phyloP scores from a whole-genome alignment of 2,329 filamentous ascomycete genomes.

The Colletotrichum sp. region DNA sequence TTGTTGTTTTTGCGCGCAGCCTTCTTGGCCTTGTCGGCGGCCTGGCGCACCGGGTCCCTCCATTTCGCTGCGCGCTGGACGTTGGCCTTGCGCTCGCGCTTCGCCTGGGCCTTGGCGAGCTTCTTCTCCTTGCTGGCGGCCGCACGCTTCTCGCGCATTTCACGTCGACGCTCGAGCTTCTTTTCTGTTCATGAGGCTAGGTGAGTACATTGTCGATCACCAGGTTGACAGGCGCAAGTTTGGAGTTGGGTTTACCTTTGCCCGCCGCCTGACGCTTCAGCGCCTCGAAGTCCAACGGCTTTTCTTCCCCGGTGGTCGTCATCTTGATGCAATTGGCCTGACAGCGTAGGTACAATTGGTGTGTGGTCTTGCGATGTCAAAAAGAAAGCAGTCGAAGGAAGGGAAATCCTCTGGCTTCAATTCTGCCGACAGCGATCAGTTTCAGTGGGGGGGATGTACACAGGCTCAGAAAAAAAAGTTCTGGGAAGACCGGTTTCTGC shows the following conservation, averaged over 20 bases:
- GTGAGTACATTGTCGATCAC: not conserved
- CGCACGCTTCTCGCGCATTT: constrained; percentile 28
- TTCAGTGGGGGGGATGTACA: constrained; percentile 3
- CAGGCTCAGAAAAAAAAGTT: constrained; percentile 13
- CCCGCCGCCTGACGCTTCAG: constrained; percentile 1
- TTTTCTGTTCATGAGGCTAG: constrained; percentile 27
- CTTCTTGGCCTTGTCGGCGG: constrained; percentile 35
- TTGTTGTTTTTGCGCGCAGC: constrained; percentile 29
- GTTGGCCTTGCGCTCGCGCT: constrained; percentile 41
- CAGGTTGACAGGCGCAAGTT: not conserved
- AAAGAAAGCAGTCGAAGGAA: not conserved
- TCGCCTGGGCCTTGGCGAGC: constrained; percentile 38
- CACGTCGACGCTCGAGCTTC: constrained; percentile 29
- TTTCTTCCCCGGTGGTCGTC: not conserved
- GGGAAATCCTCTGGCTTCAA: not conserved
- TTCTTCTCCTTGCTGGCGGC: constrained; percentile 41
- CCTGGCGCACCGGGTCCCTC: constrained; percentile 33
- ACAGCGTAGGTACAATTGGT: not conserved
- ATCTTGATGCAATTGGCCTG: not conserved
- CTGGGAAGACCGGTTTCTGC: constrained; percentile 28
- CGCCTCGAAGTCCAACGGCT: constrained; percentile 18
- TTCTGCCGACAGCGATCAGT: not conserved
- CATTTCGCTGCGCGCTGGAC: constrained; percentile 35
- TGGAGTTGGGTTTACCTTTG: not conserved
- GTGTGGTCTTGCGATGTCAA: not conserved